Percentiles rank a stretch among this genome's conserved stretches.
Conservation (phyloP, 768 basidiomycete genomes). For the Punctularia strigosozonata region DNA sequence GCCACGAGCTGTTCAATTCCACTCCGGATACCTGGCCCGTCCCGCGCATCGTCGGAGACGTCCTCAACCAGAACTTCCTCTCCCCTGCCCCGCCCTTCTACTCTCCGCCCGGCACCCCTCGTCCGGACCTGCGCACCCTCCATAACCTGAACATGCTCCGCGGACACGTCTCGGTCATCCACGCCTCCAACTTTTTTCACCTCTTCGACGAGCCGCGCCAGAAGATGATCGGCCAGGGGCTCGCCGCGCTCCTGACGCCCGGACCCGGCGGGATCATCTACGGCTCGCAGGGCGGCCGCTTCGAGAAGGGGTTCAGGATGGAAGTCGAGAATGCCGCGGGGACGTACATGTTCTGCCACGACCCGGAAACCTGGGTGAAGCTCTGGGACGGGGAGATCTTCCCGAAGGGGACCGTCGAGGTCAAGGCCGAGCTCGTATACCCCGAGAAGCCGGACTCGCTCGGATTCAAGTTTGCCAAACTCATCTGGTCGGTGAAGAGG, state of each 20-base stretch:
- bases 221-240: slow-evolving; percentile 24
- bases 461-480: too few species aligned
- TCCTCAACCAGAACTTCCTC: slow-evolving; percentile 34
- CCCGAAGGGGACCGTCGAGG: slow-evolving; percentile 18
- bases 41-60: slow-evolving; percentile 43
- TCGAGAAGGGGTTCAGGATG: slow-evolving; percentile 19
- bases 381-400: slow-evolving; percentile 27
- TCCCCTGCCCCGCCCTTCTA: slow-evolving; percentile 17
- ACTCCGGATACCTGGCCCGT: slow-evolving; percentile 40
- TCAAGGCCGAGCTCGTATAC: slow-evolving; percentile 13
- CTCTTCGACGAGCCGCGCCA: slow-evolving; percentile 32
- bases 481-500: not conserved
- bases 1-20: slow-evolving; percentile 47
- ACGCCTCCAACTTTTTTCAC: slow-evolving; percentile 38
- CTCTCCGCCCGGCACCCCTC: slow-evolving; percentile 8
- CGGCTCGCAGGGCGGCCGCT: slow-evolving; percentile 25
- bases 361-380: slow-evolving; percentile 23
- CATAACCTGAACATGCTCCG: slow-evolving; percentile 32
- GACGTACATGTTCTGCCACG: slow-evolving; percentile 22
- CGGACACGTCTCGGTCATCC: slow-evolving; percentile 36
- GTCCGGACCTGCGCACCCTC: slow-evolving; percentile 19
- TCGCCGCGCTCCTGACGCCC: slow-evolving; percentile 31
- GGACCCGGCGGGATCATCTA: slow-evolving; percentile 34
- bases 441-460: not conserved
- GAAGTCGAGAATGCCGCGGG: slow-evolving; percentile 1